Percentiles rank a stretch among this genome's conserved stretches.
Conservation (phyloP, 306 rosid species). For the Inga laurina region DNA sequence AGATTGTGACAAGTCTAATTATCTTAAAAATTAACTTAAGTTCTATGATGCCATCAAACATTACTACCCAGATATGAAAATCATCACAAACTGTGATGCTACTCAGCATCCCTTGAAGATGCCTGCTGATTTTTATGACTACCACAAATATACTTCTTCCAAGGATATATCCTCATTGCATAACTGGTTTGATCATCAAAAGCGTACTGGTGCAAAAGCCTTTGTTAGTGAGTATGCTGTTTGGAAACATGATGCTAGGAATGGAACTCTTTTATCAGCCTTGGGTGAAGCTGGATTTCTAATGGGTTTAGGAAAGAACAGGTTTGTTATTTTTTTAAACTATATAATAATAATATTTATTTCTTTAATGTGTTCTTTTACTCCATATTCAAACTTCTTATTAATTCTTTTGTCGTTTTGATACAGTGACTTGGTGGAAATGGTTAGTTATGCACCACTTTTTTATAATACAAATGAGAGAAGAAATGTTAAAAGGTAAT, state of each 20-base stretch:
- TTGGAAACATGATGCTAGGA: too few relatives aligned
- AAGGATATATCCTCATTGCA: too few relatives aligned
- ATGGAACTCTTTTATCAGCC: too few relatives aligned
- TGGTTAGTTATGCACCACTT: neutral
- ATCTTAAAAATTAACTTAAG: neutral
- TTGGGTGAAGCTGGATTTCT: too few relatives aligned
- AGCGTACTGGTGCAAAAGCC: too few relatives aligned
- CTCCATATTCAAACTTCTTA: neutral
- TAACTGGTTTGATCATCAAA: too few relatives aligned
- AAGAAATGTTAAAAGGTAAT: neutral
- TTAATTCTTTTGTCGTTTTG: neutral
- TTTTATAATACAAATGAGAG: neutral
- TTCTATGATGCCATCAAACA: neutral
- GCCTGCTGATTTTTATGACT: neutral
- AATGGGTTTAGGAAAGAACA: too few relatives aligned
- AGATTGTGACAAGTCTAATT: slow-evolving; percentile 52
- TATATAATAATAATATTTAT: neutral
- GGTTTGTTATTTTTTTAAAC: slow-evolving; percentile 37
- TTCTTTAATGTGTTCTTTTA: too few relatives aligned
- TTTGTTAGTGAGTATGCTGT: too few relatives aligned
- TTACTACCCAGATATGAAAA: neutral
- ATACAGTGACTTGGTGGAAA: slow-evolving; percentile 31
- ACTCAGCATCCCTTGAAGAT: neutral
- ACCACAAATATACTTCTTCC: too few relatives aligned
- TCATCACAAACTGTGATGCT: neutral